A percentile compares a stretch with the other conserved stretches of the same genome.
Evolutionary conservation across 2,329 filamentous ascomycete genomes (phyloP).

Genomic region (Fusarium udum): DNA sequence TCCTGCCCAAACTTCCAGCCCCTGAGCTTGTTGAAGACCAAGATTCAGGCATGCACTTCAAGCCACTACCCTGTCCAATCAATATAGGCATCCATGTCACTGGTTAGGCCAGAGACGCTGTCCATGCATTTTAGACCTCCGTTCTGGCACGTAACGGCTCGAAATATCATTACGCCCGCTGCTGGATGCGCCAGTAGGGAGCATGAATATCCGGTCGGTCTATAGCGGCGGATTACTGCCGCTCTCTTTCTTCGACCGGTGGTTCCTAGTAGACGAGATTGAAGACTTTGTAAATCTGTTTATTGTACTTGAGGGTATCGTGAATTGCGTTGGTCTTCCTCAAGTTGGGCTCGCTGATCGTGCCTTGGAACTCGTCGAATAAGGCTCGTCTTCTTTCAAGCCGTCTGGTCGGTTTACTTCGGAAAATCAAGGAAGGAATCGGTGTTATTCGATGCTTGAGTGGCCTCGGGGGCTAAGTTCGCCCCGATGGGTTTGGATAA

Average conservation of each 20-base stretch:
- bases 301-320: neutral
- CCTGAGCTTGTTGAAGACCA: neutral
- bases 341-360: neutral
- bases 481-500: neutral
- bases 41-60: neutral
- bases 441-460: accelerated
- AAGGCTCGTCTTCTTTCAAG: neutral
- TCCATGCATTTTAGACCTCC: neutral
- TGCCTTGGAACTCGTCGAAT: neutral
- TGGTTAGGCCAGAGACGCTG: neutral
- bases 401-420: neutral
- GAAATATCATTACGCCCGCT: neutral
- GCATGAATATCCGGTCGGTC: too few species aligned
- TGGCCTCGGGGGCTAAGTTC: too few species aligned
- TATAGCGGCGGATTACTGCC: neutral
- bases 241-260: neutral
- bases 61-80: neutral
- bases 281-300: too few species aligned
- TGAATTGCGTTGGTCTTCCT: too few species aligned
- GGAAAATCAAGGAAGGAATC: neutral
- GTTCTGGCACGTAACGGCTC: neutral
- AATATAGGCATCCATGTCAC: accelerated
- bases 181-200: neutral
- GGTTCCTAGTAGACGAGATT: neutral
- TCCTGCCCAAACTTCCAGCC: neutral